phyloP scores from a whole-genome alignment of 1,284 basidiomycete species.

The Ceratobasidium papillatum region DNA sequence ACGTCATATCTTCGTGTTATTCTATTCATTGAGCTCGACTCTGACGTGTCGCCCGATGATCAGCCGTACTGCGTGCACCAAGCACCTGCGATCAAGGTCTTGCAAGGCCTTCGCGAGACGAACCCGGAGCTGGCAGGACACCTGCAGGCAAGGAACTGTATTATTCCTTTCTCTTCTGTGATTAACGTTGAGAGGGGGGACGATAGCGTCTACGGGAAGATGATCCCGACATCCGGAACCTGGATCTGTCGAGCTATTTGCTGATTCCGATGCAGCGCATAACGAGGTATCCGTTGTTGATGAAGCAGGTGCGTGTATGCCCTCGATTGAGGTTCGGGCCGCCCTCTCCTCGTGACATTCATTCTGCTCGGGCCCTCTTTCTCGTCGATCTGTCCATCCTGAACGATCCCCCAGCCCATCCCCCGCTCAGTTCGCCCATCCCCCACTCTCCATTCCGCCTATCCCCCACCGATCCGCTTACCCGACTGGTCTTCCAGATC shows the following conservation, averaged over 20 bases:
- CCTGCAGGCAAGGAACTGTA: constrained; percentile 63
- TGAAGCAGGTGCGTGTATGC: constrained; percentile 67
- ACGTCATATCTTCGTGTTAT: constrained; percentile 44
- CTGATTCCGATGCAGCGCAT: constrained; percentile 96
- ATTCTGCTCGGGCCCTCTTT: background rate
- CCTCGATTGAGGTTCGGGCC: background rate
- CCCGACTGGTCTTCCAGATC: constrained; percentile 61
- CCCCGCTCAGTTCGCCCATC: background rate
- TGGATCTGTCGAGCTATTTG: constrained; percentile 91
- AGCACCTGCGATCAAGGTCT: constrained; percentile 75
- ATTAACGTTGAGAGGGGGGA: constrained; percentile 7
- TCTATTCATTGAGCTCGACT: constrained; percentile 40
- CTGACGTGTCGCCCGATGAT: constrained; percentile 45
- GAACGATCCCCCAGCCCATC: background rate
- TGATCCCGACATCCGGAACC: constrained; percentile 77
- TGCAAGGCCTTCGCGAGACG: constrained; percentile 76
- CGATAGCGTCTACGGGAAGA: constrained; percentile 71
- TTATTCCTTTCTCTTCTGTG: constrained; percentile 40
- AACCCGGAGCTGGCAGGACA: constrained; percentile 72
- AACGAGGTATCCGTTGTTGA: constrained; percentile 88
- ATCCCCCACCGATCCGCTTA: background rate
- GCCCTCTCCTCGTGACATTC: background rate
- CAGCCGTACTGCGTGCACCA: constrained; percentile 95
- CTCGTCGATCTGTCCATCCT: background rate
- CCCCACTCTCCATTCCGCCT: background rate